Evolutionary conservation across 495 filamentous ascomycete genomes (phyloP), one percentile per base, ranked within the genome.

Genomic region (Aspergillus bridgeri): DNA sequence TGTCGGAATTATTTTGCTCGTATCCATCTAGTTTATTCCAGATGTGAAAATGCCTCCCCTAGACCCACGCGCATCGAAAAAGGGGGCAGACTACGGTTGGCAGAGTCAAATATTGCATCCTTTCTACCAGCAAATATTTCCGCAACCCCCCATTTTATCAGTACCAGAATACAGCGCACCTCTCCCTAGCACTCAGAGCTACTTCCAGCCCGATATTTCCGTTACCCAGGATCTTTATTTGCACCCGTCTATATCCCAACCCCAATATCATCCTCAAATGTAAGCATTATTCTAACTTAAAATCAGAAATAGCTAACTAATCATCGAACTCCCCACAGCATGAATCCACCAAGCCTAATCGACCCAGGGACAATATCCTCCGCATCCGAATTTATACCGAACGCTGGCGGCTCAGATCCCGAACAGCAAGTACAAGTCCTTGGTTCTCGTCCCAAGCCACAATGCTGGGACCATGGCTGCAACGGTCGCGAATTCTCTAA

Each of bases 401-500:
- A 49, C 62, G 33, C 33, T 9, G 25, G 25, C 25, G 57, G 64
- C 17, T 61, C 70, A 60, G 72, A 74, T 15, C 58, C 64, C 59
- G 63, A 80, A 67, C 81, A 81, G 19, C 79, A 83, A 51, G 83
- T 89, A 5, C 81, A 88, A 53, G 82, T 92, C 38, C 79, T 92
- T 15, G 86, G 85, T 63, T 85, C 83, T 51, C 83, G 89, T 55
- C 90, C 89, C 6, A 92, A 92, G 71, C 90, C 92, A 5, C 92
- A 95, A 68, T 96, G 92, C 72, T 96, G 89, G 89, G 92, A 96
- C 48, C 92, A 96, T 63, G 92, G 91, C 9, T 96, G 92, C 79
- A 95, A 96, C 65, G 92, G 92, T 23, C 86, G 92, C 15, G 88
- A 94, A 63, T 96, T 96, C 68, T 95, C 90, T 2, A 96, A 91